These are phyloP conservation scores for Effrenium voratum DNA, from an alignment of 73 alveolate genomes.

Conservation along the genomic window DNA sequence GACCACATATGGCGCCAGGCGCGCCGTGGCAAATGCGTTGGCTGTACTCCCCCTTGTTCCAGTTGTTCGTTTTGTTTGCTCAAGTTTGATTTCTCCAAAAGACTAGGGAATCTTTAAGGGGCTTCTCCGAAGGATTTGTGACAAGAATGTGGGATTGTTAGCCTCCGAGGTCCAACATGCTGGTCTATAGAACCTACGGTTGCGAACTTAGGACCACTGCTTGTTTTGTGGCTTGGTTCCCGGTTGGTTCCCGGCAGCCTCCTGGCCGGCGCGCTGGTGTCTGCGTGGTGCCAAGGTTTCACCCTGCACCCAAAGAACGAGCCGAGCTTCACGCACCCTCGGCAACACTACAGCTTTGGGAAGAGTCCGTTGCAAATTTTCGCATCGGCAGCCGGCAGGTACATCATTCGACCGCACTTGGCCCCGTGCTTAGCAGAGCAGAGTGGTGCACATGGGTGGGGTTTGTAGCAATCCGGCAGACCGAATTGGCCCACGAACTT, in stretches of 20 bases:
- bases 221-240: neutral
- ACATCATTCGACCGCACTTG: conserved; percentile 73
- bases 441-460: neutral
- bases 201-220: neutral
- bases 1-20: conserved; percentile 80
- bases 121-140: neutral
- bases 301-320: conserved; percentile 72
- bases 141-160: neutral
- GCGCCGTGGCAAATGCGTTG: neutral
- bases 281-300: conserved; percentile 8
- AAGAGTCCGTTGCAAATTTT: neutral
- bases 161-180: conserved; percentile 68
- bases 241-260: neutral
- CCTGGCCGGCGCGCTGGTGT: neutral
- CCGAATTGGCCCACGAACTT: neutral
- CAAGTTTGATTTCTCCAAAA: too few species aligned
- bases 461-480: neutral
- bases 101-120: too few species aligned
- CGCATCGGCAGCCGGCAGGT: conserved; percentile 6
- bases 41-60: neutral
- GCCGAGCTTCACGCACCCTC: conserved; percentile 79
- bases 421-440: neutral
- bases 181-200: conserved; percentile 82
- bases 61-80: neutral
- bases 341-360: neutral